Conservation (phyloP, 2,329 filamentous ascomycete genomes). For the Cercospora sp. region DNA sequence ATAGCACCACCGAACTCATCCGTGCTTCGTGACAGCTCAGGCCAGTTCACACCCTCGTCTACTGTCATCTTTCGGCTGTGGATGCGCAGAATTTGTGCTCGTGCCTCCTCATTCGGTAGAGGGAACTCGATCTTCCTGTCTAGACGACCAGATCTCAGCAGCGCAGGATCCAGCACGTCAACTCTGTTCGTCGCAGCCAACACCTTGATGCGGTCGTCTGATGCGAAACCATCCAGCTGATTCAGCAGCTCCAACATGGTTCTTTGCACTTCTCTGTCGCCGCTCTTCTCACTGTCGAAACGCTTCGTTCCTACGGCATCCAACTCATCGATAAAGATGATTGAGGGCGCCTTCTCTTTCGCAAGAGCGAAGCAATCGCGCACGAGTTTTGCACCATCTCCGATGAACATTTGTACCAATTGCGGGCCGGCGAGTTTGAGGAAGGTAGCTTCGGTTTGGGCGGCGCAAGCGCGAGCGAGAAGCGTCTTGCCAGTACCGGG, state of each 20-base stretch:
- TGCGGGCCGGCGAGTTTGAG: slow-evolving; percentile 97
- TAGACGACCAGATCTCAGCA: slow-evolving; percentile 91
- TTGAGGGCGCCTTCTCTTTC: slow-evolving; percentile 97
- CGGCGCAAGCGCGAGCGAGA: slow-evolving; percentile 90
- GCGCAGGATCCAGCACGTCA: slow-evolving; percentile 92
- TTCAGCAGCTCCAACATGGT: slow-evolving; percentile 99
- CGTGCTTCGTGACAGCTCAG: slow-evolving; percentile 89
- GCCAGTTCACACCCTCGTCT: slow-evolving; percentile 90
- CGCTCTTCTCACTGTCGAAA: slow-evolving; percentile 97
- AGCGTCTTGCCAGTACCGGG: slow-evolving; percentile 89
- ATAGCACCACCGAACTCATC: slow-evolving; percentile 98
- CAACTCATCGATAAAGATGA: slow-evolving; percentile 99
- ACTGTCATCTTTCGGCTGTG: slow-evolving; percentile 99
- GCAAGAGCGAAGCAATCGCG: slow-evolving; percentile 96
- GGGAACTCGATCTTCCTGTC: slow-evolving; percentile 99
- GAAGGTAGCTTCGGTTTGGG: slow-evolving; percentile 97
- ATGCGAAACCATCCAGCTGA: slow-evolving; percentile 96
- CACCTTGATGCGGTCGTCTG: slow-evolving; percentile 91
- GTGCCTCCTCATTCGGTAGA: slow-evolving; percentile 93
- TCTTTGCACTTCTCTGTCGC: slow-evolving; percentile 95
- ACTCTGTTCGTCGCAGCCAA: slow-evolving; percentile 99
- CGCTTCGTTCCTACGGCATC: slow-evolving; percentile 98
- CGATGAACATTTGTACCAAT: slow-evolving; percentile 99
- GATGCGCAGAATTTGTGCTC: slow-evolving; percentile 95
- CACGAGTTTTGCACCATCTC: slow-evolving; percentile 95